Percentiles rank a stretch among this genome's conserved stretches.
Evolutionary conservation across 768 basidiomycete genomes (phyloP).

Genomic region (Dentipellis sp.): DNA sequence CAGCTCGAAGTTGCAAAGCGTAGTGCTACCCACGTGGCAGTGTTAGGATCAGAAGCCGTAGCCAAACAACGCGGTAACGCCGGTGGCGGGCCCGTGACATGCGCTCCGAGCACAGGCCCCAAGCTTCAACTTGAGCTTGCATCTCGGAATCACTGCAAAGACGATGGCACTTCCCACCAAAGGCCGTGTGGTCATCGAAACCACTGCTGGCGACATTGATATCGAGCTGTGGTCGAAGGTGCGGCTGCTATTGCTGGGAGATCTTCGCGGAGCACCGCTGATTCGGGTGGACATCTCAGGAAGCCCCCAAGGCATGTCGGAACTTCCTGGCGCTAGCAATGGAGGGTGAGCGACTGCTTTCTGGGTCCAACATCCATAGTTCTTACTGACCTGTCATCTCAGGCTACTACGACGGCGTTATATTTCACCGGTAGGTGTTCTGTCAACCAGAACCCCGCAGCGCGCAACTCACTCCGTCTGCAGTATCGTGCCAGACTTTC

Average conservation of each 20-base stretch:
- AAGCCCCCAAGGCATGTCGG: slow-evolving; percentile 90
- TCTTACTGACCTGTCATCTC: background rate
- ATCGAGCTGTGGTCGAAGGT: slow-evolving; percentile 93
- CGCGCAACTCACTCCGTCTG: background rate
- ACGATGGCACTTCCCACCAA: slow-evolving; percentile 77
- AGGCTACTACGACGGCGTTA: slow-evolving; percentile 96
- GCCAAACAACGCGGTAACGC: background rate
- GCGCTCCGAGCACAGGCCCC: background rate
- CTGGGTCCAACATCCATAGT: background rate
- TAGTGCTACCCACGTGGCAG: background rate
- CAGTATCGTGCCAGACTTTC: slow-evolving; percentile 83
- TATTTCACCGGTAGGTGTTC: slow-evolving; percentile 71
- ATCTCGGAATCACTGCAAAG: background rate
- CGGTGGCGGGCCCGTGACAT: background rate
- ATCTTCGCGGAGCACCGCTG: background rate
- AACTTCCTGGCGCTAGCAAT: slow-evolving; percentile 84
- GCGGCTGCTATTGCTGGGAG: slow-evolving; percentile 1
- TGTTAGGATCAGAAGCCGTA: slow-evolving; percentile 1
- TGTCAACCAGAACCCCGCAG: background rate
- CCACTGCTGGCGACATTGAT: slow-evolving; percentile 81
- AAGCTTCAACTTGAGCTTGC: background rate
- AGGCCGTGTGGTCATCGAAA: slow-evolving; percentile 81
- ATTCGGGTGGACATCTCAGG: slow-evolving; percentile 30
- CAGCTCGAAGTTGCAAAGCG: background rate
- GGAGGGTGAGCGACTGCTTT: slow-evolving; percentile 57